These are phyloP conservation scores for Penicillium simplicissimum DNA, from an alignment of 495 filamentous ascomycete species.

Conservation along the genomic window DNA sequence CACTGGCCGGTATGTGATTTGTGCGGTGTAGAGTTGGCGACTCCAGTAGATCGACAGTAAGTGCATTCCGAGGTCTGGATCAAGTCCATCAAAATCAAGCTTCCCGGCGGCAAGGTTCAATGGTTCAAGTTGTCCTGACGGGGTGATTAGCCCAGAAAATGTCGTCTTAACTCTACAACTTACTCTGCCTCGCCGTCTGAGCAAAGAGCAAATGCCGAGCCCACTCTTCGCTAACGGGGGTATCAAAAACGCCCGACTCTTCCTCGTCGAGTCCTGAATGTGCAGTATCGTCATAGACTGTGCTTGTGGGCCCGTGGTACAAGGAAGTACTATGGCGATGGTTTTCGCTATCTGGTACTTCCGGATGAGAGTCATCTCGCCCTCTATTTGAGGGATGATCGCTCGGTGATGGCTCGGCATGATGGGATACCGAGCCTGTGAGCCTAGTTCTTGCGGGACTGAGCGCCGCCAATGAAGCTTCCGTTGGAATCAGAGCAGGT, in stretches of 20 bases:
- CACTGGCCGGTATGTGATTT: conserved; percentile 33
- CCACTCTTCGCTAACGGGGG: conserved; percentile 20
- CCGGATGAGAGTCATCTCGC: conserved; percentile 24
- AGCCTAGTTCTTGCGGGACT: conserved; percentile 11
- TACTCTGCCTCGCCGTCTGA: conserved; percentile 33
- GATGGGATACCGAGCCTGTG: conserved; percentile 2
- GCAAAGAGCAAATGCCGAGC: conserved; percentile 28
- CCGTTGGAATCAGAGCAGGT: conserved; percentile 7
- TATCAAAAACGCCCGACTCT: conserved; percentile 1
- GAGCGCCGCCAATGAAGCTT: conserved; percentile 6
- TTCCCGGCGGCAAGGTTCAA: conserved; percentile 30
- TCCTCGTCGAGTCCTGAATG: conserved; percentile 12
- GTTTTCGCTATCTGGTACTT: conserved; percentile 24
- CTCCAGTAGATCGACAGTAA: conserved; percentile 44
- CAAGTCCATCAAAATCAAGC: conserved; percentile 44
- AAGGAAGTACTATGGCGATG: conserved; percentile 20
- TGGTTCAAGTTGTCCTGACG: conserved; percentile 32
- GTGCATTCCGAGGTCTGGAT: conserved; percentile 42
- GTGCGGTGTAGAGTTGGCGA: conserved; percentile 36
- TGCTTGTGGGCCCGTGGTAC: conserved; percentile 37
- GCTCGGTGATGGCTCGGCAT: conserved; percentile 12
- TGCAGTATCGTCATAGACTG: conserved; percentile 32
- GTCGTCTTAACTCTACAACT: not conserved
- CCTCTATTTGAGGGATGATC: conserved; percentile 9
- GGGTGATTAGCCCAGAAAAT: not conserved